Evolutionary conservation across 176 grass and related monocot species (phyloP).

Genomic region (Lolium multiflorum): DNA sequence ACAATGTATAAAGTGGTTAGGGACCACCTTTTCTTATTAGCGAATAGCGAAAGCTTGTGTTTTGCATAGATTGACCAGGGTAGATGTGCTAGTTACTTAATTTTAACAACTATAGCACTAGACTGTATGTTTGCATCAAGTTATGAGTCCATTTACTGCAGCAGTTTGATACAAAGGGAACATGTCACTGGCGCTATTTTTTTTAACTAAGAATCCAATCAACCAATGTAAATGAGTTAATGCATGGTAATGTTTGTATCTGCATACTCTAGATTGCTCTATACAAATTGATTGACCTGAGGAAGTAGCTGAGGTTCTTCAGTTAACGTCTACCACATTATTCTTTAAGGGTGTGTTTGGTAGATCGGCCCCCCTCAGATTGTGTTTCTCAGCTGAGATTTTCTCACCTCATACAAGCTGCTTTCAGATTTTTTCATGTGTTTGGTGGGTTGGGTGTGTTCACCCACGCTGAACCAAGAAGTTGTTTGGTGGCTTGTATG

Average conservation of each 20-base stretch:
- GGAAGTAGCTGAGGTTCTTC: not conserved
- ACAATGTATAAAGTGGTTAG: conserved; percentile 20
- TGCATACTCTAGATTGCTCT: conserved; percentile 23
- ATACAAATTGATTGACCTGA: conserved; percentile 30
- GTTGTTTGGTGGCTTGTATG: too few species aligned
- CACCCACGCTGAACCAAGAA: too few species aligned
- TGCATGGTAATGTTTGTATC: conserved; percentile 26
- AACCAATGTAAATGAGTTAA: conserved; percentile 9
- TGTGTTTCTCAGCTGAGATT: too few species aligned
- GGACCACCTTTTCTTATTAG: not conserved
- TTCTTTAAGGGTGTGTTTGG: too few species aligned
- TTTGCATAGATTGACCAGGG: not conserved
- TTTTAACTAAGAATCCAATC: conserved; percentile 4
- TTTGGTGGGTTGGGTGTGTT: too few species aligned
- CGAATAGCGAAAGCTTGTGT: conserved; percentile 3
- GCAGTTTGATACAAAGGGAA: not conserved
- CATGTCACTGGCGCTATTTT: not conserved
- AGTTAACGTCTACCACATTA: not conserved
- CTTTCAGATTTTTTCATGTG: too few species aligned
- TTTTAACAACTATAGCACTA: not conserved
- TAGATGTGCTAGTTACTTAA: conserved; percentile 1
- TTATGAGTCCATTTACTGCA: conserved; percentile 15
- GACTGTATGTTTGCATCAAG: not conserved
- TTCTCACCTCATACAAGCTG: too few species aligned
- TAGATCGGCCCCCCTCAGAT: too few species aligned